A percentile compares a stretch with the other conserved stretches of the same genome.
phyloP scores from a whole-genome alignment of 2,329 filamentous ascomycete species.

The Amesomyces nigricolor region DNA sequence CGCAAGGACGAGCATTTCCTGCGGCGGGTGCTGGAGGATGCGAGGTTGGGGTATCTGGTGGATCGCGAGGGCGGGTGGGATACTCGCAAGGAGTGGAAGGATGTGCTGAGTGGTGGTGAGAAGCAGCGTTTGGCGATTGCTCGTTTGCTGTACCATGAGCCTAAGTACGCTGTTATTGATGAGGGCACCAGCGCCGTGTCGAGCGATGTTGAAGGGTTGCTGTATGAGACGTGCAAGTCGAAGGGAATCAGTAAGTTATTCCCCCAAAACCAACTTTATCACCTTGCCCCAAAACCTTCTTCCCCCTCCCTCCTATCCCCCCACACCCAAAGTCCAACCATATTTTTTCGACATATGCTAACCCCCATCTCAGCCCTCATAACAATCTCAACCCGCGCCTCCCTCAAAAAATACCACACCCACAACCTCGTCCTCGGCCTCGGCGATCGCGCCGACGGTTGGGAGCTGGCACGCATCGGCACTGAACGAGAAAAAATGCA shows the following conservation, averaged over 20 bases:
- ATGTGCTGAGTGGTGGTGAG: conserved; percentile 93
- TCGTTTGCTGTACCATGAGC: conserved; percentile 87
- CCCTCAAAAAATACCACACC: conserved; percentile 91
- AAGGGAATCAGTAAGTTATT: conserved; percentile 76
- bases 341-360: not conserved
- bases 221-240: conserved; percentile 91
- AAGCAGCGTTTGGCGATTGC: conserved; percentile 95
- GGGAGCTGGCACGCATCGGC: conserved; percentile 90
- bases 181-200: conserved; percentile 94
- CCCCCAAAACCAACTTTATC: not conserved
- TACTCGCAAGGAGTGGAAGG: conserved; percentile 96
- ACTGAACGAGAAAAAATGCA: conserved; percentile 89
- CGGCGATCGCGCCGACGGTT: conserved; percentile 75
- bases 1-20: conserved; percentile 74
- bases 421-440: conserved; percentile 82
- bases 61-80: conserved; percentile 95
- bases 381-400: conserved; percentile 90
- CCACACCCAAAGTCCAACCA: no score
- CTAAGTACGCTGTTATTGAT: conserved; percentile 87
- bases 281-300: not conserved
- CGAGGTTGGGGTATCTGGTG: conserved; percentile 80
- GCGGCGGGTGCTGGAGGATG: conserved; percentile 71
- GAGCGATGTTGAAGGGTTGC: conserved; percentile 84
- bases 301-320: not conserved
- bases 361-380: conserved; percentile 60